phyloP scores from a whole-genome alignment of 139 green algal genomes.

The Chlorella sp. region DNA sequence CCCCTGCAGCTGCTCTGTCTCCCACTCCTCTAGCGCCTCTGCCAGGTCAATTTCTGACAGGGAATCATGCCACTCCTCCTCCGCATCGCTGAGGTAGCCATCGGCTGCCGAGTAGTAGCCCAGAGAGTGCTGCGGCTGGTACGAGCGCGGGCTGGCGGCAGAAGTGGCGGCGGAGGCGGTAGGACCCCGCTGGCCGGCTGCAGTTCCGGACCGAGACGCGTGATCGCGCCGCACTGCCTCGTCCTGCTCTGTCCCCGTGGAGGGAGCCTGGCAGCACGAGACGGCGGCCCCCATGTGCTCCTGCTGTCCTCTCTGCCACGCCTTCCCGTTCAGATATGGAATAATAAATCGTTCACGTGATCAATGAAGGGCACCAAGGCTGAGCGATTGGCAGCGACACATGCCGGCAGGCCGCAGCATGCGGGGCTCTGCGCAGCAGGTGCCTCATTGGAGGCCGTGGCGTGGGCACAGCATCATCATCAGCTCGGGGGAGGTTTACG shows the following conservation, averaged over 20 bases:
- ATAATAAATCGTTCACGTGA: too few species aligned
- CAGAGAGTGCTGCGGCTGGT: background rate
- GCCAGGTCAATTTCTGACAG: constrained; percentile 22
- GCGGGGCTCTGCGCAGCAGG: too few species aligned
- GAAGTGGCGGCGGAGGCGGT: background rate
- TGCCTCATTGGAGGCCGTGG: too few species aligned
- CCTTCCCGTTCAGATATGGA: too few species aligned
- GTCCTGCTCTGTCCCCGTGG: background rate
- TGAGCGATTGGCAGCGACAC: too few species aligned
- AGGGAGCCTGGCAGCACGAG: background rate
- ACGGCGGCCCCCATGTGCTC: background rate
- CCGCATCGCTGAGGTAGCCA: background rate
- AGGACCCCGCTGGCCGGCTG: background rate
- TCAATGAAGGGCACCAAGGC: too few species aligned
- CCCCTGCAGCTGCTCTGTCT: background rate
- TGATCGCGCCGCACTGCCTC: background rate
- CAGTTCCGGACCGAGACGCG: background rate
- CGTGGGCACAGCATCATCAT: too few species aligned
- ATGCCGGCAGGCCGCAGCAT: too few species aligned
- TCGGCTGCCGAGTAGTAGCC: background rate
- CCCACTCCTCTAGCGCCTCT: constrained; percentile 22
- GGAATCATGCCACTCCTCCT: constrained; percentile 29
- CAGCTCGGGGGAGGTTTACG: too few species aligned
- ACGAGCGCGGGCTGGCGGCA: background rate
- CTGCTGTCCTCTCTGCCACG: too few species aligned